Evolutionary conservation across 106 monocot species (phyloP), one percentile per base, ranked within the genome.

Genomic region (Hemerocallis citrina): DNA sequence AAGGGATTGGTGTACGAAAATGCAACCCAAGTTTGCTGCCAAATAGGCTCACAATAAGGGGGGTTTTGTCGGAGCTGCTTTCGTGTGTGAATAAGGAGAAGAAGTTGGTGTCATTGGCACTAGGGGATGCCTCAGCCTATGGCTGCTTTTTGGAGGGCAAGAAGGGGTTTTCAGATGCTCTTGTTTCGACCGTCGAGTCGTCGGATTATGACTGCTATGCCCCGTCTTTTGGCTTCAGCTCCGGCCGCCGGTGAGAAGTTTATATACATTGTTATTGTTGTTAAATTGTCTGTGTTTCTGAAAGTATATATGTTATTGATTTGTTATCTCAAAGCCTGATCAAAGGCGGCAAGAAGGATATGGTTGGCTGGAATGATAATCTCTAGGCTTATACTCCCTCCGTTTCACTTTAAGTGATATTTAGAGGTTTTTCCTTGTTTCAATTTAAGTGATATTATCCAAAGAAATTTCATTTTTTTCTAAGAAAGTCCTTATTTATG

Each of bases 101-200:
- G 72, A 45, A 62, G 7, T 9, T 85, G 45, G 66, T 93, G 29
- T 85, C 89, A 4, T 75, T 93, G 21, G 93, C 85, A 31, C 62
- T 88, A 31, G 93, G 89, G 0, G 93, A 93, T 64, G 79, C 85
- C 20, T 61, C 89, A 1, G 29, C 74, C 13, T 64, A 64, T 69
- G 40, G 73, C 0, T 78, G 72, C 40, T 89, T 88, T 60, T 59
- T 57, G 7, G 39, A 68, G 31, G 85, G 78, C 13, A 56, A 55
- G 7, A 75, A 71, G 19, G 58, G 64, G 7, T 43, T 67, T 22
- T 38, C 68, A 8, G 62, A 44, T 28, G 71, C 76, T 23, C 58
- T 89, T 34, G 59, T 63, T 9, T 55, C 39, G 20, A 65, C 66
- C 29, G 81, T 54, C 24, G 5, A 48, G 8, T 75, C 85, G 25